Conservation (phyloP, 495 filamentous ascomycete genomes). For the Neurospora sp. region DNA sequence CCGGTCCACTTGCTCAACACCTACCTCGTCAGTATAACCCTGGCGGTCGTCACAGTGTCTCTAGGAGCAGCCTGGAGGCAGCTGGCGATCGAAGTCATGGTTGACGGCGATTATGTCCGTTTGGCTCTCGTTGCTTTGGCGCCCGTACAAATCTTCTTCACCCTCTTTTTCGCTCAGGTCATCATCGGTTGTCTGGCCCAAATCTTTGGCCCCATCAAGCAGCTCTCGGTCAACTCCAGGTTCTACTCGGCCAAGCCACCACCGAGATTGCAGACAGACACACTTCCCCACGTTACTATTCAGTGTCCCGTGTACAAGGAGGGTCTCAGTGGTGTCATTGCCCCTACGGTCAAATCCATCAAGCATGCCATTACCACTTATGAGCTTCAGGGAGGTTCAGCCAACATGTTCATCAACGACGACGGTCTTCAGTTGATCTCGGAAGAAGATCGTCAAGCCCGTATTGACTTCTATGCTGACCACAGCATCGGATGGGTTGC, state of each 20-base stretch:
- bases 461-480: slow-evolving; percentile 59
- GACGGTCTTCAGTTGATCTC: slow-evolving; percentile 63
- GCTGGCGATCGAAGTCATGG: slow-evolving; percentile 55
- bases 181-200: slow-evolving; percentile 66
- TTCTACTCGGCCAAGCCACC: slow-evolving; percentile 64
- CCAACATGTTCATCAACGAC: slow-evolving; percentile 75
- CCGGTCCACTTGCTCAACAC: slow-evolving; percentile 59
- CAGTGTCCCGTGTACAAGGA: slow-evolving; percentile 70
- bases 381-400: slow-evolving; percentile 69
- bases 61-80: slow-evolving; percentile 58
- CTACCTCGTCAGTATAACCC: slow-evolving; percentile 51
- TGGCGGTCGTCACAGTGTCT: slow-evolving; percentile 50
- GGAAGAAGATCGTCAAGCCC: slow-evolving; percentile 53
- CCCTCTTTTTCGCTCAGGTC: slow-evolving; percentile 66
- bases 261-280: slow-evolving; percentile 39
- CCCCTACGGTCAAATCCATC: slow-evolving; percentile 57
- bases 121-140: slow-evolving; percentile 52
- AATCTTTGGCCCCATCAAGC: slow-evolving; percentile 61
- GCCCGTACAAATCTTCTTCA: slow-evolving; percentile 71
- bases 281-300: slow-evolving; percentile 58
- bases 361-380: slow-evolving; percentile 70
- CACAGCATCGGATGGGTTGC: slow-evolving; percentile 77
- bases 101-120: slow-evolving; percentile 51
- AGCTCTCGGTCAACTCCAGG: slow-evolving; percentile 64
- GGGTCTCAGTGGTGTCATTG: slow-evolving; percentile 54